Conservation (phyloP, 768 basidiomycete species). For the Lanmaoa rubissima region DNA sequence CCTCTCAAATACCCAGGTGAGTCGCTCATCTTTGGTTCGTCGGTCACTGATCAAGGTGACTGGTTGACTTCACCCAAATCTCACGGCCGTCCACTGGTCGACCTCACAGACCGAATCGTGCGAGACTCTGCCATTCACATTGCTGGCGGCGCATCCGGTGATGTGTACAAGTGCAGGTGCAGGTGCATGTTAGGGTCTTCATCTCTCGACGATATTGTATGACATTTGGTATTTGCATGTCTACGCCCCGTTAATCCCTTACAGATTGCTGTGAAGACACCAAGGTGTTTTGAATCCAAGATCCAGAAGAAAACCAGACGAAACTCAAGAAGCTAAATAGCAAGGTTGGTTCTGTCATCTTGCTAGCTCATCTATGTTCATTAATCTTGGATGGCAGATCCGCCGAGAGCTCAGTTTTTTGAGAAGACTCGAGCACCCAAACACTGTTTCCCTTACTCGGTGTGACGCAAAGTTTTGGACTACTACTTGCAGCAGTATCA, state of each 20-base stretch:
- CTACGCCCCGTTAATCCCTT: not conserved
- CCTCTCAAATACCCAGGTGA: not conserved
- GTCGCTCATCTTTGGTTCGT: not conserved
- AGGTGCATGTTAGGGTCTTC: not conserved
- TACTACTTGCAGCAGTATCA: not conserved
- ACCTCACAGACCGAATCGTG: slow-evolving; percentile 1
- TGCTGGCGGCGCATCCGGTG: not conserved
- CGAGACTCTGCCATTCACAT: not conserved
- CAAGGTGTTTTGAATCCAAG: too few relatives aligned
- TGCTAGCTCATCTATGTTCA: not conserved
- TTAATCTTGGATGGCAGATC: not conserved
- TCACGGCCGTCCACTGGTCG: not conserved
- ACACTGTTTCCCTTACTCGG: not conserved
- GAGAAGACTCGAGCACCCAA: slow-evolving; percentile 4
- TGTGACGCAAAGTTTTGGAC: not conserved
- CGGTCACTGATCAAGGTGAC: not conserved
- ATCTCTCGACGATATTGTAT: not conserved
- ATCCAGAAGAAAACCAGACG: too few relatives aligned
- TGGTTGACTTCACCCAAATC: not conserved
- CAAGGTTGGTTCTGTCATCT: too few relatives aligned
- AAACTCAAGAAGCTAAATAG: too few relatives aligned
- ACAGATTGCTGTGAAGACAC: too few relatives aligned
- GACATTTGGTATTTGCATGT: too few relatives aligned
- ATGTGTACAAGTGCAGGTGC: slow-evolving; percentile 6
- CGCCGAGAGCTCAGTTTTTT: not conserved